Evolutionary conservation across 1,284 basidiomycete species (phyloP).

Genomic region (Schizophyllum commune): DNA sequence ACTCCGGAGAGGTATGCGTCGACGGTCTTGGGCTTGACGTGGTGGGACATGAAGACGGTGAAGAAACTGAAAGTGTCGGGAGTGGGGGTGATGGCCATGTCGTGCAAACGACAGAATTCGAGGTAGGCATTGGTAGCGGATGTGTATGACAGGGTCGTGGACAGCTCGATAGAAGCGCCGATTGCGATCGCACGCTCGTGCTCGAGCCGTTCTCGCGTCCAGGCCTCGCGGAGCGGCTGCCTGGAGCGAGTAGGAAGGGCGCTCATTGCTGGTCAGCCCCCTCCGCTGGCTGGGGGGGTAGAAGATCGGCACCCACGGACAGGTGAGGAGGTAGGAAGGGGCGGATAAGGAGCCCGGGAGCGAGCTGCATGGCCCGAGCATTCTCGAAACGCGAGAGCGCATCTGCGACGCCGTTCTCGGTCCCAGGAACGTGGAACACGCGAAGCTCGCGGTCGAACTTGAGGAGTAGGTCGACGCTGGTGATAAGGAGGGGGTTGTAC

Average conservation of each 20-base stretch:
- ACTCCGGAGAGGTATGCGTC: conserved; percentile 16
- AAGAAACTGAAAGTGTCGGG: conserved; percentile 16
- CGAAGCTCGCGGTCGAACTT: conserved; percentile 5
- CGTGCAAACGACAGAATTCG: conserved; percentile 20
- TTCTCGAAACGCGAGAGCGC: conserved; percentile 10
- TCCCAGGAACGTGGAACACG: conserved; percentile 14
- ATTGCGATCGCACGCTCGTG: conserved; percentile 25
- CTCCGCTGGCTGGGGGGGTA: no score
- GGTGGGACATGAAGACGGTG: conserved; percentile 17
- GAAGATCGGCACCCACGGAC: conserved; percentile 21
- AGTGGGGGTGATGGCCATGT: conserved; percentile 18
- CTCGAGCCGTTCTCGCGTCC: conserved; percentile 23
- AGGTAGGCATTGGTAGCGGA: conserved; percentile 29
- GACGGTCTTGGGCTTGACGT: conserved; percentile 16
- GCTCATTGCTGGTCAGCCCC: conserved; percentile 17
- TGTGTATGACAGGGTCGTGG: conserved; percentile 21
- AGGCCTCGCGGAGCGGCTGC: conserved; percentile 20
- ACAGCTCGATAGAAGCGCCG: conserved; percentile 23
- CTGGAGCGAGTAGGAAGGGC: conserved; percentile 5
- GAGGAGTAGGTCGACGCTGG: conserved; percentile 7
- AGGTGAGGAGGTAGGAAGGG: conserved; percentile 21
- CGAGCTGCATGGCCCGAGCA: background rate
- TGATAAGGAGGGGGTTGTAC: conserved; percentile 9
- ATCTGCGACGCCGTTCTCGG: conserved; percentile 15
- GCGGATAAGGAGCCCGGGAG: background rate